phyloP scores from a whole-genome alignment of 495 filamentous ascomycete genomes.

The Filosporella fistucella region DNA sequence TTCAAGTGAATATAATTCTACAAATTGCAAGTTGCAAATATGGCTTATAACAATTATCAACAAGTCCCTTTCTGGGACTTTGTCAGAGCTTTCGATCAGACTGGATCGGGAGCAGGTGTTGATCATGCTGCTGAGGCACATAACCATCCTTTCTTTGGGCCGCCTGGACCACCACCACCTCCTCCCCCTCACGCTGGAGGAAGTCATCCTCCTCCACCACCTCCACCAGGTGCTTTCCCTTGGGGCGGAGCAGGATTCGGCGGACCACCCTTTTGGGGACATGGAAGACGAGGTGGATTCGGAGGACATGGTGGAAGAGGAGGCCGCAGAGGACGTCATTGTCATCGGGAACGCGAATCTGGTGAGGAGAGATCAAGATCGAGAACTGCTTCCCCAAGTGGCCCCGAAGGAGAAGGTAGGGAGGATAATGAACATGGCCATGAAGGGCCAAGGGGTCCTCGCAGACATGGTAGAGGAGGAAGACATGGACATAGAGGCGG shows the following conservation, averaged over 20 bases:
- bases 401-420: not conserved
- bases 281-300: conserved; percentile 2
- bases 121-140: conserved; percentile 12
- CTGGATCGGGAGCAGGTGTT: conserved; percentile 19
- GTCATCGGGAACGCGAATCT: conserved; percentile 4
- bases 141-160: conserved; percentile 1
- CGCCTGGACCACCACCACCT: not conserved
- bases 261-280: not conserved
- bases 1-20: conserved; percentile 5
- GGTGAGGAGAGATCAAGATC: conserved; percentile 5
- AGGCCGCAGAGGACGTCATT: conserved; percentile 1
- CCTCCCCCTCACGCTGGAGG: conserved; percentile 2
- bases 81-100: conserved; percentile 12
- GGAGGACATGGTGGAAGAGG: conserved; percentile 5
- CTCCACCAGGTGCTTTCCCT: not conserved
- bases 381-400: conserved; percentile 1
- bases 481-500: conserved; percentile 15
- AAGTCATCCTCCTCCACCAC: conserved; percentile 1
- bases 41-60: conserved; percentile 24
- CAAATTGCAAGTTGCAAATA: conserved; percentile 12
- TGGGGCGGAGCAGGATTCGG: not conserved
- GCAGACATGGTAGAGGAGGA: conserved; percentile 20
- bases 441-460: no score
- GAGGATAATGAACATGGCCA: no score
- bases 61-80: conserved; percentile 25